These are phyloP conservation scores for Metarhizium anisopliae DNA, from an alignment of 2,329 filamentous ascomycete species.

Conservation along the genomic window DNA sequence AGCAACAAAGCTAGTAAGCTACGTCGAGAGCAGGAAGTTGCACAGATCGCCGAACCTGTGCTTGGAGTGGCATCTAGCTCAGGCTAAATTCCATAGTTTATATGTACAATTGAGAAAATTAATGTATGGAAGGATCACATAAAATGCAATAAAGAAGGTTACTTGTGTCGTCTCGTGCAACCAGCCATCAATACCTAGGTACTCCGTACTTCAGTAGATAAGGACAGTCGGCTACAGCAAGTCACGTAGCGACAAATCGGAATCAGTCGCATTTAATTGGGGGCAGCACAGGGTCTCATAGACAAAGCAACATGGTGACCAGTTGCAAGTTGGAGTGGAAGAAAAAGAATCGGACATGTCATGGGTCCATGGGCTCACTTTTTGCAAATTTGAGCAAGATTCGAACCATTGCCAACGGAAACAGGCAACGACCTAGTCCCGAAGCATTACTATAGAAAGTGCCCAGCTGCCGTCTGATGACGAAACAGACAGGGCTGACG, in stretches of 20 bases:
- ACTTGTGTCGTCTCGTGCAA: neutral
- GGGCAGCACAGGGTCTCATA: neutral
- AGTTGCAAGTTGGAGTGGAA: neutral
- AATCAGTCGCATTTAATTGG: neutral
- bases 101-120: neutral
- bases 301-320: neutral
- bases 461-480: too few species aligned
- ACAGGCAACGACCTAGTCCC: neutral
- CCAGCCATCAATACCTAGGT: too few species aligned
- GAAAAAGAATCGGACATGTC: neutral
- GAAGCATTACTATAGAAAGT: neutral
- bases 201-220: too few species aligned
- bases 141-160: neutral
- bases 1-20: neutral
- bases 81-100: slow-evolving; percentile 1
- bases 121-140: neutral
- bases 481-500: too few species aligned
- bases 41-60: neutral
- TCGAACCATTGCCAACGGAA: neutral
- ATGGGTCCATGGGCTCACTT: neutral
- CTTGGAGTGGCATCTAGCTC: neutral
- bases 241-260: neutral
- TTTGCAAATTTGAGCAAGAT: neutral
- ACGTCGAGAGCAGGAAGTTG: neutral
- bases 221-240: too few species aligned